These are phyloP conservation scores for Blastobotrys parvus DNA, from an alignment of 805 yeast species.

Conservation along the genomic window DNA sequence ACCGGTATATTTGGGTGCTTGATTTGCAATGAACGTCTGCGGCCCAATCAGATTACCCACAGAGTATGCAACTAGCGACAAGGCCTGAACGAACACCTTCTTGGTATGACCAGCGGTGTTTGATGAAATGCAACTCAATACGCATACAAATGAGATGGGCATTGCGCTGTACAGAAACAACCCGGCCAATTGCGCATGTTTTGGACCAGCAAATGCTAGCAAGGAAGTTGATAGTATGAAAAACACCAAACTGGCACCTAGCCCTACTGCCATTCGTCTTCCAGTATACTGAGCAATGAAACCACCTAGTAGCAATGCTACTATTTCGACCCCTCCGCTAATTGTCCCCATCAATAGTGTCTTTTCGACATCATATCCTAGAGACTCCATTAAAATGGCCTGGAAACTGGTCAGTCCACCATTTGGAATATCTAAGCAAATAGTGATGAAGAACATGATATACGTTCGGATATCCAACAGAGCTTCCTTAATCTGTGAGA, in stretches of 20 bases:
- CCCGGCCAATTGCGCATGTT: too few relatives aligned
- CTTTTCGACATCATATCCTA: conserved; percentile 5
- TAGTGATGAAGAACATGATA: conserved; percentile 36
- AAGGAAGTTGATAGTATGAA: neutral
- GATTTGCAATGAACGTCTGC: conserved; percentile 48
- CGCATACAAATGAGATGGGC: too few relatives aligned
- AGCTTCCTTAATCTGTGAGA: conserved; percentile 45
- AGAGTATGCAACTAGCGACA: conserved; percentile 54
- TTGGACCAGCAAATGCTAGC: too few relatives aligned
- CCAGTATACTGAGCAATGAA: neutral
- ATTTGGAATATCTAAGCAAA: conserved; percentile 37
- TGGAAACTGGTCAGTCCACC: conserved; percentile 47
- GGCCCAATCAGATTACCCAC: conserved; percentile 66
- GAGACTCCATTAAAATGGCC: conserved; percentile 28
- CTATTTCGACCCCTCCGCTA: conserved; percentile 10
- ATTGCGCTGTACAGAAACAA: too few relatives aligned
- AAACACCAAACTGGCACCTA: neutral
- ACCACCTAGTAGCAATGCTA: conserved; percentile 6
- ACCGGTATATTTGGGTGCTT: conserved; percentile 53
- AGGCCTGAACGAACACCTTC: conserved; percentile 49
- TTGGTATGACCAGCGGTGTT: conserved; percentile 67
- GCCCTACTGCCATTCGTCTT: neutral
- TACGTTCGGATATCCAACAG: conserved; percentile 43
- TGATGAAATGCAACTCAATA: conserved; percentile 21
- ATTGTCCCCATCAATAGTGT: conserved; percentile 11